Percentiles rank a stretch among this genome's conserved stretches.
Conservation (phyloP, 2,329 filamentous ascomycete species). For the Dactylonectria macrodidyma region DNA sequence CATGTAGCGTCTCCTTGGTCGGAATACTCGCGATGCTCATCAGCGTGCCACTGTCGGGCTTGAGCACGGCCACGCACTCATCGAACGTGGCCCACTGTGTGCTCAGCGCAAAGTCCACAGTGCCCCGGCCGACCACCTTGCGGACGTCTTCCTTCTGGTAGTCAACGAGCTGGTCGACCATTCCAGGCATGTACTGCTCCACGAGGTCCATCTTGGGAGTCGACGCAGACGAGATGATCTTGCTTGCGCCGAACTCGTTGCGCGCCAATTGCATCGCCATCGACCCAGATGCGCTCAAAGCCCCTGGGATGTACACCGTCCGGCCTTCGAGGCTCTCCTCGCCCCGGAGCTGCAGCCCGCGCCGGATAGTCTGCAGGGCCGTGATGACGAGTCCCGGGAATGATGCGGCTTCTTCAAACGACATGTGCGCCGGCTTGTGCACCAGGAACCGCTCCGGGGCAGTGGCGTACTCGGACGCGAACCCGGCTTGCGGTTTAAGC, state of each 20-base stretch:
- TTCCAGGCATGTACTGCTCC: constrained; percentile 56
- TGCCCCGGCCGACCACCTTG: constrained; percentile 56
- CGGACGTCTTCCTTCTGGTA: constrained; percentile 61
- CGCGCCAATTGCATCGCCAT: constrained; percentile 65
- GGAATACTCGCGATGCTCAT: constrained; percentile 60
- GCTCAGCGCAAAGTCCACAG: constrained; percentile 66
- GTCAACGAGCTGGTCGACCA: constrained; percentile 67
- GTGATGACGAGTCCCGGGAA: constrained; percentile 57
- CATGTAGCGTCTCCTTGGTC: constrained; percentile 45
- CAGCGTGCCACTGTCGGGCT: constrained; percentile 55
- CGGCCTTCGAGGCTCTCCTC: constrained; percentile 61
- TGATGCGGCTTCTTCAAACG: constrained; percentile 56
- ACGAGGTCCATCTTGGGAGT: constrained; percentile 65
- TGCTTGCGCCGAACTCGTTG: constrained; percentile 62
- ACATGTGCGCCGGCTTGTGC: constrained; percentile 49
- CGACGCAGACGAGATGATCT: constrained; percentile 67
- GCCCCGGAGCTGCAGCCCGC: constrained; percentile 56
- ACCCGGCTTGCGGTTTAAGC: constrained; percentile 47
- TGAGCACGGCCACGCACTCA: constrained; percentile 57
- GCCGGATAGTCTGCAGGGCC: constrained; percentile 60
- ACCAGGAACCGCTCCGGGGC: constrained; percentile 53
- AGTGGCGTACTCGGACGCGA: constrained; percentile 59
- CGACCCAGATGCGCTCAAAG: constrained; percentile 63
- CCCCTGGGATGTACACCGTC: constrained; percentile 67
- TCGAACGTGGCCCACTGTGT: constrained; percentile 59